Base-by-base conservation (phyloP, 176 grass and related monocot genomes). In the Eragrostis curvula region DNA sequence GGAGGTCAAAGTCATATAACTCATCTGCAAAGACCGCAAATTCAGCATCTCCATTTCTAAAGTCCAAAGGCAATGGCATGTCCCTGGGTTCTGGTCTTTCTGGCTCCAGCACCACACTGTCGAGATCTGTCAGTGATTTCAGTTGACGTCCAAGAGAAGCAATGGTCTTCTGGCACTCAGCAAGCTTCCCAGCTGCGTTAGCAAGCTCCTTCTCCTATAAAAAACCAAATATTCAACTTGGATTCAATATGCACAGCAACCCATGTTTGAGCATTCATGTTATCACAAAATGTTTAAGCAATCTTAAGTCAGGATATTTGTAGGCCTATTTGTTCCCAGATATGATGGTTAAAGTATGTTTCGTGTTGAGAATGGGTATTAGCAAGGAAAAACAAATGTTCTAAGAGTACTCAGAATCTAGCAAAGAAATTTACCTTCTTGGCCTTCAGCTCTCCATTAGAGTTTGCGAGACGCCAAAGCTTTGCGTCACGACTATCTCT, bases 101-200 rank as follows among this genome's bases (percentile, higher is more conserved):
- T 71, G 84, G 71, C 63, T 95, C 89, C 8, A 88, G 50, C 45
- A 95, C 68, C 48, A 88, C 21, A 40, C 75, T 84, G 70, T 96
- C 89, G 0, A 96, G 56, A 28, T 88, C 87, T n/a, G 96, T 92
- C 72, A 99, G 74, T 46, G 89, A 99, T 83, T 96, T 90, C 77
- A 99, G 56, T 67, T 96, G 91, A 30, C 36, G 79, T 58, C 87
- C 87, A 3, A 99, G 93, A 50, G 96, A 99, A 68, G 93, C 83
- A 23, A 99, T 99, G 50, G 96, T 99, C 82, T 96, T 99, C 80
- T 96, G 96, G 85, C 96, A 99, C 60, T 96, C 93, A 15, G 87
- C 83, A n/a, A 99, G 86, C 86, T 99, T 99, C 66, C 89, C 96
- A 21, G 93, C 93, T 65, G 93, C 96, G 17, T 75, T 83, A 3